Evolutionary conservation across 2,329 filamentous ascomycete species (phyloP).

Genomic region (Diaporthe citriasiana): DNA sequence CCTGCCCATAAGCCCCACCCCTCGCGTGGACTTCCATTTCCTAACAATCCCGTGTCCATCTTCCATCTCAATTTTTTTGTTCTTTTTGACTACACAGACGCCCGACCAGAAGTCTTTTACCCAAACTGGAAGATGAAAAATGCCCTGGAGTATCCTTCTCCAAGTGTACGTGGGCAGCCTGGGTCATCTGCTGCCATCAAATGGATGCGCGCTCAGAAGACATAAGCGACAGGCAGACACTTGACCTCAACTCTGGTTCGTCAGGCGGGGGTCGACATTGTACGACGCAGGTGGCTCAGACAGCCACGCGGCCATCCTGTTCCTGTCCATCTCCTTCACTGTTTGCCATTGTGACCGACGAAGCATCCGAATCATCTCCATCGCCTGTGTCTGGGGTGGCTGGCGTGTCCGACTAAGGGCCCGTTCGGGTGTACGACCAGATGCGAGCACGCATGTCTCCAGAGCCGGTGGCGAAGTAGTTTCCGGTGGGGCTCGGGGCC

Average conservation of each 20-base stretch:
- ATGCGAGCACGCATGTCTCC: constrained; percentile 98
- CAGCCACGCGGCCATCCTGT: too few species aligned
- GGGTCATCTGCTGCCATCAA: neutral
- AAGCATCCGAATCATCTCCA: neutral
- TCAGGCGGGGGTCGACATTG: neutral
- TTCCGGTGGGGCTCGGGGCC: constrained; percentile 89
- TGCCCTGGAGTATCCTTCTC: neutral
- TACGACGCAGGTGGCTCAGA: too few species aligned
- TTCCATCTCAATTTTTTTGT: constrained; percentile 19
- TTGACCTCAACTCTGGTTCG: neutral
- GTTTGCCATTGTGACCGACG: neutral
- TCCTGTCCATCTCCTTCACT: neutral
- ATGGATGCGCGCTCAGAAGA: neutral
- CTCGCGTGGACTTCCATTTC: constrained; percentile 27
- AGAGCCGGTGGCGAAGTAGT: constrained; percentile 94
- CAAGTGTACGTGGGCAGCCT: neutral
- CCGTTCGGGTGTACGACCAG: constrained; percentile 82
- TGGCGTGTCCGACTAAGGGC: neutral
- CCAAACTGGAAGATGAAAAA: constrained; percentile 36
- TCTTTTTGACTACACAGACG: constrained; percentile 34
- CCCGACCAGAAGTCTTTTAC: constrained; percentile 23
- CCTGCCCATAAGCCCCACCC: neutral
- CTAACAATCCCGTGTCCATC: constrained; percentile 2
- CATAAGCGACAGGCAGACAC: neutral
- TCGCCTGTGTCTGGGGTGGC: neutral